Conservation (phyloP, 441 rosid genomes). For the Euphorbia celastroides region DNA sequence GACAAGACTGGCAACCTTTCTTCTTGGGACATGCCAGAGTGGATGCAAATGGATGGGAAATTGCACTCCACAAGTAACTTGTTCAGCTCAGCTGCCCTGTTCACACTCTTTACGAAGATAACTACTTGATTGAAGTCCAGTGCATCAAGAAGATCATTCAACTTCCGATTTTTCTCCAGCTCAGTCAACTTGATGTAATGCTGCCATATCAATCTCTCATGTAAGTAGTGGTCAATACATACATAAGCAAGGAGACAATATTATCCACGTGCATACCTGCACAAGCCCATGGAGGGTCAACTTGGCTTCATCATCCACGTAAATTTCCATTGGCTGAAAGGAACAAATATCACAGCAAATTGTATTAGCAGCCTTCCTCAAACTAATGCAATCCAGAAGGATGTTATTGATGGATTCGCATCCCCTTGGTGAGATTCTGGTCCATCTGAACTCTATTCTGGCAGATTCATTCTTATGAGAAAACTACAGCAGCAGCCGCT, state of each 20-base stretch:
- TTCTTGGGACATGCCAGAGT: conserved; percentile 99
- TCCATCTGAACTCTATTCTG: conserved; percentile 49
- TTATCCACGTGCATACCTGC: conserved; percentile 44
- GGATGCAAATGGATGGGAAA: conserved; percentile 95
- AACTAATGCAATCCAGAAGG: conserved; percentile 59
- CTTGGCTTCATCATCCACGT: conserved; percentile 98
- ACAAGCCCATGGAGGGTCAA: conserved; percentile 98
- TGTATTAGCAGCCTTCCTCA: conserved; percentile 61
- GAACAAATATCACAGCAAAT: conserved; percentile 71
- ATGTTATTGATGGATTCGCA: conserved; percentile 50
- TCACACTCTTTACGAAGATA: conserved; percentile 94
- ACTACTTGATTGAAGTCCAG: conserved; percentile 98
- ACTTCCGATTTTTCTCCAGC: conserved; percentile 92
- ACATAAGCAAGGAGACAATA: neutral
- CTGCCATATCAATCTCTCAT: conserved; percentile 28
- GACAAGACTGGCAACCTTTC: conserved; percentile 51
- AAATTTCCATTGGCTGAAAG: conserved; percentile 98
- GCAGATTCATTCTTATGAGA: conserved; percentile 27
- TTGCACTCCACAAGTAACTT: conserved; percentile 91
- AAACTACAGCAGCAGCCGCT: conserved; percentile 21
- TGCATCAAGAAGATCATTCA: conserved; percentile 95
- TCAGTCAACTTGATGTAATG: conserved; percentile 96
- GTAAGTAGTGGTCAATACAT: conserved; percentile 2
- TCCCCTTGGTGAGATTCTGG: conserved; percentile 42
- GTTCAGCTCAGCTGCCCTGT: conserved; percentile 89